A percentile compares a stretch with the other conserved stretches of the same genome.
Conservation (phyloP, 2,329 filamentous ascomycete genomes). For the Zasmidium citrigriseum region DNA sequence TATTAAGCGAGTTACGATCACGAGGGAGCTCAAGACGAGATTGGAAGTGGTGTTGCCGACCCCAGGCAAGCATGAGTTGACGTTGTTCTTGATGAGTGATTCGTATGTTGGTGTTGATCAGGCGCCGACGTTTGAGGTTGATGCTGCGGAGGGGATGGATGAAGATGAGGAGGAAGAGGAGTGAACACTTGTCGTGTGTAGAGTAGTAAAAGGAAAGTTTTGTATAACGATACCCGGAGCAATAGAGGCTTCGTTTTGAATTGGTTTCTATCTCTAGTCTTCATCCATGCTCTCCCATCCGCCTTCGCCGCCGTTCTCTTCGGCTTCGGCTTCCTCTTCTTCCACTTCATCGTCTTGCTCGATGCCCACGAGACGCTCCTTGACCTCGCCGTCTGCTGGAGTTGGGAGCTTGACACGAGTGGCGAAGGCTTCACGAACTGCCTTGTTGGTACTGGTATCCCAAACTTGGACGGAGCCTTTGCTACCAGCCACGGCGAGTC, state of each 20-base stretch:
- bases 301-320: slow-evolving; percentile 38
- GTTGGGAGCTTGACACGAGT: slow-evolving; percentile 59
- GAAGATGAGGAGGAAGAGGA: slow-evolving; percentile 82
- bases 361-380: slow-evolving; percentile 77
- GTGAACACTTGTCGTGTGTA: neutral
- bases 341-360: slow-evolving; percentile 66
- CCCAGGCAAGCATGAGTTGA: slow-evolving; percentile 82
- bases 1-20: slow-evolving; percentile 92
- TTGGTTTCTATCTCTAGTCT: slow-evolving; percentile 24
- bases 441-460: slow-evolving; percentile 92
- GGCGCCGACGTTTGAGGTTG: slow-evolving; percentile 83
- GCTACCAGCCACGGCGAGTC: slow-evolving; percentile 89
- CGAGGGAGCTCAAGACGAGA: slow-evolving; percentile 71
- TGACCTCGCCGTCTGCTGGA: slow-evolving; percentile 58
- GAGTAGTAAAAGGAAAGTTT: neutral
- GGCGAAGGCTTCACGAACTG: slow-evolving; percentile 82
- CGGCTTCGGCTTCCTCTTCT: slow-evolving; percentile 59
- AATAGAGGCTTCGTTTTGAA: neutral
- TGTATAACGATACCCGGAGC: slow-evolving; percentile 7
- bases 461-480: slow-evolving; percentile 91
- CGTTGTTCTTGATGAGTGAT: slow-evolving; percentile 94
- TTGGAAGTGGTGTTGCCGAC: slow-evolving; percentile 87
- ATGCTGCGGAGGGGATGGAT: slow-evolving; percentile 89
- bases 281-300: slow-evolving; percentile 41
- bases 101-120: slow-evolving; percentile 97